A percentile compares a stretch with the other conserved stretches of the same genome.
These are phyloP conservation scores for Isatis tinctoria DNA, from an alignment of 345 rosid genomes.

Conservation along the genomic window DNA sequence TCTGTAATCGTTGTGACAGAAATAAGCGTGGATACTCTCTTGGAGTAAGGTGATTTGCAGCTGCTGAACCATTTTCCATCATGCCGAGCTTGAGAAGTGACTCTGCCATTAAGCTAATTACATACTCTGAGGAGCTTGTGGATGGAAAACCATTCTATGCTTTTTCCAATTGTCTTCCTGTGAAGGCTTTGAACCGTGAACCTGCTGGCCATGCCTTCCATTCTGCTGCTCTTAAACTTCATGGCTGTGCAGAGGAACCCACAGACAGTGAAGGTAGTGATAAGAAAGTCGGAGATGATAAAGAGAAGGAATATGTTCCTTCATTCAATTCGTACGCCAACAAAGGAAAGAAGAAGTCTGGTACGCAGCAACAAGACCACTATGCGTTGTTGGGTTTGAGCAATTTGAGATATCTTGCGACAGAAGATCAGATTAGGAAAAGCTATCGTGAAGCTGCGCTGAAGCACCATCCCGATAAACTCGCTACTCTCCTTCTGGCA, in stretches of 20 bases:
- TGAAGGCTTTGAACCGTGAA: slow-evolving; percentile 71
- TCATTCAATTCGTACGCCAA: slow-evolving; percentile 69
- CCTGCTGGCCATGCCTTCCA: slow-evolving; percentile 97
- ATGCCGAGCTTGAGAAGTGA: slow-evolving; percentile 34
- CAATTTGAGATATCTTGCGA: slow-evolving; percentile 94
- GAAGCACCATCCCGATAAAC: slow-evolving; percentile 96
- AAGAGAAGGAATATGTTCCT: slow-evolving; percentile 56
- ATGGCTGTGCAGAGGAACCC: slow-evolving; percentile 64
- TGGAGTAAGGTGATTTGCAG: slow-evolving; percentile 10
- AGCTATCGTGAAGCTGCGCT: slow-evolving; percentile 90
- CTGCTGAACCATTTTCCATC: background rate
- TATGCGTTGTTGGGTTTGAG: slow-evolving; percentile 88
- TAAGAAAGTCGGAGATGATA: slow-evolving; percentile 53
- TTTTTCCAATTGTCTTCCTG: slow-evolving; percentile 78
- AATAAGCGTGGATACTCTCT: background rate
- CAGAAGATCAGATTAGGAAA: slow-evolving; percentile 94
- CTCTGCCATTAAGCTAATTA: slow-evolving; percentile 44
- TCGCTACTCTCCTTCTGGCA: slow-evolving; percentile 73
- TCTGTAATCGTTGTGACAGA: slow-evolving; percentile 16
- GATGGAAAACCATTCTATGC: slow-evolving; percentile 66
- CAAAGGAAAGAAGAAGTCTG: slow-evolving; percentile 88
- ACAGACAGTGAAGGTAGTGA: slow-evolving; percentile 39
- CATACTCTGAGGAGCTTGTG: slow-evolving; percentile 74
- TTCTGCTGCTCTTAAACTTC: slow-evolving; percentile 72
- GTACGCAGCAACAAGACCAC: slow-evolving; percentile 79